Base-by-base conservation (phyloP, 139 green algal genomes). In the Chlamydomonas schloesseri region DNA sequence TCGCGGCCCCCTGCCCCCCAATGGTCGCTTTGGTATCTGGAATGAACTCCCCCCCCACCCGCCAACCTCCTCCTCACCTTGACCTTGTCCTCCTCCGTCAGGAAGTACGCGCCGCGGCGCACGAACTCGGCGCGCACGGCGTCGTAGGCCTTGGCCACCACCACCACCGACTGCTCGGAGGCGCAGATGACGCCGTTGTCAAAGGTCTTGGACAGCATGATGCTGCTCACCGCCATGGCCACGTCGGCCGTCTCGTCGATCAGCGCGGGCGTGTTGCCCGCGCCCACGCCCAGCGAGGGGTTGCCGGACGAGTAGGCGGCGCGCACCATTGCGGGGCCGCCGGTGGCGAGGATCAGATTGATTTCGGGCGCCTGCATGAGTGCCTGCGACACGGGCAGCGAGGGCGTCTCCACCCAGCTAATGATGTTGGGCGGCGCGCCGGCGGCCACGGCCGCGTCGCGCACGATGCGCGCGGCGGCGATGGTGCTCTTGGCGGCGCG, bases 131-230 rank as follows among this genome's bases (percentile, higher is more conserved):
- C 58, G 31, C 67, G 42, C 23, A 95, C 92, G 0, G 67, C 67
- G 26, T 95, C 93, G 71, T 96, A 96, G 57, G 85, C 83, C 82
- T 87, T 79, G 46, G 88, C 84, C 36, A 94, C 81, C 24, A 92
- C 91, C 33, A 96, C 92, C 20, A 96, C 91, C n/a, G 74, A 88
- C 83, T 96, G 93, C 91, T 96, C 93, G 2, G 64, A 88, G 47
- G 93, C 93, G 82, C 93, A 96, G 82, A 96, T 96, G 28, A 96
- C 93, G 34, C 93, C 92, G 65, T 95, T 95, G 84, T 95, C 92
- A 80, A 95, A 95, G n/a, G 92, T 95, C 88, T 94, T 94, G 73
- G 90, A 94, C 33, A 94, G 58, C 62, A 94, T 65, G 57, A 94
- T 82, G 62, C 73, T 89, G 65, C 64, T 89, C 26, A 94, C 91